Conservation (phyloP, 768 basidiomycete species). For the Rickenella mellea region DNA sequence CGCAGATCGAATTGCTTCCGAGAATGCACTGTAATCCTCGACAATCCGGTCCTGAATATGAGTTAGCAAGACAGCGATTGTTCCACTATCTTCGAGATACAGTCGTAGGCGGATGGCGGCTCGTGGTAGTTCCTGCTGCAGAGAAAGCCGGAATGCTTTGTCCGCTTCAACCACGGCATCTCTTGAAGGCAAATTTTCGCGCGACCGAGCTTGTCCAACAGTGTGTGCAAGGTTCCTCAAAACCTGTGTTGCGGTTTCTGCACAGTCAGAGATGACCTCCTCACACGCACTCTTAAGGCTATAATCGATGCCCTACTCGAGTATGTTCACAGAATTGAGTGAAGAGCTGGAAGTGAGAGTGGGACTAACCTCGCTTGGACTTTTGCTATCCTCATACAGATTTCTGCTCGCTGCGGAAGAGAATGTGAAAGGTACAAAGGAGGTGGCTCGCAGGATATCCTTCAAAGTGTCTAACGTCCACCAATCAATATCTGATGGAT, state of each 20-base stretch:
- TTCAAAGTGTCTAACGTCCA: constrained; percentile 54
- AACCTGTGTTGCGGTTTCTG: constrained; percentile 29
- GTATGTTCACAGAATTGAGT: background rate
- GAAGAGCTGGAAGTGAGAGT: no score
- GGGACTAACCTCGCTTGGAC: no score
- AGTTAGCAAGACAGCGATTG: constrained; percentile 66
- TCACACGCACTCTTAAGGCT: constrained; percentile 82
- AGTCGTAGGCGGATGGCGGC: constrained; percentile 52
- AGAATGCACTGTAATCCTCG: constrained; percentile 66
- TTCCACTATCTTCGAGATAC: constrained; percentile 76
- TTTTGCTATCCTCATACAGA: background rate
- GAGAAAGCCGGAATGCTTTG: constrained; percentile 41
- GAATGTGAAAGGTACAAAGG: constrained; percentile 33
- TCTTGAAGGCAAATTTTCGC: constrained; percentile 42
- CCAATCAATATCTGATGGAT: constrained; percentile 16
- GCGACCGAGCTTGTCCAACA: constrained; percentile 49
- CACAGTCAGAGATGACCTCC: constrained; percentile 61
- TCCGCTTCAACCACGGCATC: constrained; percentile 35
- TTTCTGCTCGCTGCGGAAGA: constrained; percentile 4
- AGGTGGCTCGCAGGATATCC: constrained; percentile 51
- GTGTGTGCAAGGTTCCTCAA: constrained; percentile 50
- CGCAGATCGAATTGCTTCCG: no score
- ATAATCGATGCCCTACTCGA: constrained; percentile 71
- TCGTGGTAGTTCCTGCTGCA: constrained; percentile 45
- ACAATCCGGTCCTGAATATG: constrained; percentile 70